Base-by-base conservation (phyloP, 495 filamentous ascomycete species). In the Penicillium pulvis region DNA sequence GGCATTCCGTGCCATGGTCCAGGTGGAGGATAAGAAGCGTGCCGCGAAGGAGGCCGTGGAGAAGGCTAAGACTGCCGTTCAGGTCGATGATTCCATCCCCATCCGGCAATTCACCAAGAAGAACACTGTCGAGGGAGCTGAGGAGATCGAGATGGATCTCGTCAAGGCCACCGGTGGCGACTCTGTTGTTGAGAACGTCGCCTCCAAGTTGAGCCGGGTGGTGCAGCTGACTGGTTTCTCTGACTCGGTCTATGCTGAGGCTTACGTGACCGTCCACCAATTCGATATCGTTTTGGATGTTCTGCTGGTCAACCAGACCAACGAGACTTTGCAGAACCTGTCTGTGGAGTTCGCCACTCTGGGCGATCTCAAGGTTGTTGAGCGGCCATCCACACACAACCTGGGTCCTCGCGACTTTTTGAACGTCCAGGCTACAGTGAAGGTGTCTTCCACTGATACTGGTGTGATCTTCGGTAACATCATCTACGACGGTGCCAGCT, bases 381-480 rank as follows among this genome's bases (percentile, higher is more conserved):
- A 98, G 76, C 85, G 92, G 33, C 95, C 95, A 41, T 93, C 92
- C 1, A 97, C 92, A 11, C 93, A 98, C 73, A 98, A 97, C 71
- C 83, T 99, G 4, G 92, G 85, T 16, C 91, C 93, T 5, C 92
- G 95, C 66, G 93, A 97, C 67, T 99, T 99, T 83, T 85, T 92
- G 75, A 97, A 97, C 68, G 91, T 98, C 23, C 94, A 98, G 75
- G 91, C 90, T 69, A 98, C 94, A n/a, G 93, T 99, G 81, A 98
- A 97, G 80, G 95, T 99, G 19, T 95, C 91, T 14, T 97, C 92
- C 26, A 99, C 95, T 9, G 95, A 99, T 73, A 98, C 95, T 2
- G 95, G 95, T 59, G 95, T 99, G 59, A 99, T 99, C 64, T 99
- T 99, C 68, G 95, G 95, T 49, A 99, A 99, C 71, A 92, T 99